Conservation (phyloP, 345 rosid species). For the Eucalyptus urophylla region DNA sequence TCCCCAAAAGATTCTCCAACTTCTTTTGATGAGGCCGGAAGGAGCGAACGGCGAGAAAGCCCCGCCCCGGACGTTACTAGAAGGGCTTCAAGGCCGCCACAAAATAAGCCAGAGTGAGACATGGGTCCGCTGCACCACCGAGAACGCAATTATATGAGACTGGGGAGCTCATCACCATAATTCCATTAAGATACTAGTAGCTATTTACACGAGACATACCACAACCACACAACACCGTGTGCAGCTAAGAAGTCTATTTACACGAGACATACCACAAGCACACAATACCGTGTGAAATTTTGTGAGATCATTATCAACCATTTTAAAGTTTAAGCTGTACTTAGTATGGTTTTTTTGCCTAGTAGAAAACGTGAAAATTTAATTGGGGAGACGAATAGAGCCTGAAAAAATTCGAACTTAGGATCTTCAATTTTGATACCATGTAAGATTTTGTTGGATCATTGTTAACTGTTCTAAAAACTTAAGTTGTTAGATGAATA, state of each 20-base stretch:
- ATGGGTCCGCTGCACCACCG: background rate
- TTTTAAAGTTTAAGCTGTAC: no score
- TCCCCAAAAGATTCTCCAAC: background rate
- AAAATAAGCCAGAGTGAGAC: background rate
- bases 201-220: background rate
- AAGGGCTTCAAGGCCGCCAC: background rate
- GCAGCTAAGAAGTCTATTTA: no score
- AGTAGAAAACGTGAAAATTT: accelerated
- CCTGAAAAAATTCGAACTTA: accelerated
- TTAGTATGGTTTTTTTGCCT: no score
- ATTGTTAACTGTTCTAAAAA: accelerated
- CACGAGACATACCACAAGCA: no score
- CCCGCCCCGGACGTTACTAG: background rate
- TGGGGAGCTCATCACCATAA: background rate
- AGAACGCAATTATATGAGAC: background rate
- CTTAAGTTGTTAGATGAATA: accelerated
- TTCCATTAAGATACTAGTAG: no score
- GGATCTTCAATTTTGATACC: accelerated
- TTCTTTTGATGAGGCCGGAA: background rate
- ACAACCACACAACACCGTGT: background rate
- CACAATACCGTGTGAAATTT: accelerated
- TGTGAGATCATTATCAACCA: no score
- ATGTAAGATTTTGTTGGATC: no score
- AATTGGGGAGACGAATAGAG: accelerated
- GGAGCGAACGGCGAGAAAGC: background rate